These are phyloP conservation scores for Hypoxylon perforatum DNA, from an alignment of 495 filamentous ascomycete species.

Conservation along the genomic window DNA sequence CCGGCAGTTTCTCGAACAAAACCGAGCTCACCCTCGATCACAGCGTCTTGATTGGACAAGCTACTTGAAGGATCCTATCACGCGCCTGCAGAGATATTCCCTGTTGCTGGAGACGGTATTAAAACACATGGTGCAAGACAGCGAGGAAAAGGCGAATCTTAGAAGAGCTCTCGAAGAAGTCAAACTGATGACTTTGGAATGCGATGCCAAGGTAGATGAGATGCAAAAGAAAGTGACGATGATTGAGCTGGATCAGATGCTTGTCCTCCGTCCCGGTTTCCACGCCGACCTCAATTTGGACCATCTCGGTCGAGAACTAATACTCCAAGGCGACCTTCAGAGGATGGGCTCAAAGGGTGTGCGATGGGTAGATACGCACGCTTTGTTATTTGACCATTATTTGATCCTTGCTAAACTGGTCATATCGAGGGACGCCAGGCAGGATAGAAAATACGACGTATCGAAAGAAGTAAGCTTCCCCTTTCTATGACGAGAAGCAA, in stretches of 20 bases:
- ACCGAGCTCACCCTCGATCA: slow-evolving; percentile 80
- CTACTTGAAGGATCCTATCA: slow-evolving; percentile 93
- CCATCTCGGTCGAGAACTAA: slow-evolving; percentile 88
- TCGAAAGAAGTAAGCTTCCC: slow-evolving; percentile 79
- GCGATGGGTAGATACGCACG: slow-evolving; percentile 90
- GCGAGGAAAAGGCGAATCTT: slow-evolving; percentile 90
- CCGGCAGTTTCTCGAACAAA: slow-evolving; percentile 82
- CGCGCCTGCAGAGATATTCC: slow-evolving; percentile 88
- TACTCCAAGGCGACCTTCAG: slow-evolving; percentile 90
- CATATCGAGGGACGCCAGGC: slow-evolving; percentile 71
- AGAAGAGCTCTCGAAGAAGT: slow-evolving; percentile 93
- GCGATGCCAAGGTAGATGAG: slow-evolving; percentile 93
- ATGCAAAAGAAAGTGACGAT: slow-evolving; percentile 92
- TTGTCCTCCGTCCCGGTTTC: slow-evolving; percentile 88
- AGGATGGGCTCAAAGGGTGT: slow-evolving; percentile 87
- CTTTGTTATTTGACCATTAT: slow-evolving; percentile 95
- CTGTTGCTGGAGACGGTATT: slow-evolving; percentile 85
- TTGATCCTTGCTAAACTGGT: slow-evolving; percentile 90
- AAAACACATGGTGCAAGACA: slow-evolving; percentile 83
- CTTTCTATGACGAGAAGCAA: not conserved
- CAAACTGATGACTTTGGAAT: slow-evolving; percentile 89
- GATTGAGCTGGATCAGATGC: slow-evolving; percentile 81
- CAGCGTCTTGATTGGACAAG: slow-evolving; percentile 92
- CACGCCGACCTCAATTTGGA: slow-evolving; percentile 90
- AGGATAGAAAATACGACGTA: slow-evolving; percentile 91